Percentiles rank a stretch among this genome's conserved stretches.
phyloP scores from a whole-genome alignment of 768 basidiomycete species.

The Serpula lacrymans region DNA sequence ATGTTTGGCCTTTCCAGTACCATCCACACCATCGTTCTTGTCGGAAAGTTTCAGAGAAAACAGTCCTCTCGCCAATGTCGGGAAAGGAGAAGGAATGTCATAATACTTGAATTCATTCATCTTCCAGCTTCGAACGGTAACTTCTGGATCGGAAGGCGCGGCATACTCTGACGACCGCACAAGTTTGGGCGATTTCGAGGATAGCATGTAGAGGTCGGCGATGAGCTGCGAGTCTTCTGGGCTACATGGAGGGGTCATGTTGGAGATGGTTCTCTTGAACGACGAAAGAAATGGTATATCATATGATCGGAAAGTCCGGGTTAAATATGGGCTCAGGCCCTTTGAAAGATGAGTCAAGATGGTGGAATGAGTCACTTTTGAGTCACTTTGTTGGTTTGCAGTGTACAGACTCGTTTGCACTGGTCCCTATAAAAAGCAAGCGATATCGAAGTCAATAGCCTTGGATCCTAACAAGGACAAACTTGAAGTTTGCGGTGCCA shows the following conservation, averaged over 20 bases:
- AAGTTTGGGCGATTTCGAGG: conserved; percentile 59
- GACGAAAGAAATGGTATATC: conserved; percentile 5
- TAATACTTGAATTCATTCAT: conserved; percentile 98
- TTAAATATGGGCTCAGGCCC: conserved; percentile 13
- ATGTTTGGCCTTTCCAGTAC: conserved; percentile 24
- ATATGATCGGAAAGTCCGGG: conserved; percentile 2
- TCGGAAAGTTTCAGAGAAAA: conserved; percentile 60
- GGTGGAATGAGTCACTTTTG: conserved; percentile 5
- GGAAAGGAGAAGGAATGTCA: conserved; percentile 85
- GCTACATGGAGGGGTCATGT: conserved; percentile 23
- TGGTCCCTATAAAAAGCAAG: no score
- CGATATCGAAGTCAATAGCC: background rate
- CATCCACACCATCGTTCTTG: conserved; percentile 25
- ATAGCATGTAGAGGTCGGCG: conserved; percentile 46
- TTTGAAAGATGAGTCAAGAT: conserved; percentile 3
- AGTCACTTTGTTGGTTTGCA: background rate
- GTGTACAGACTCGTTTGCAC: no score
- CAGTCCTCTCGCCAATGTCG: conserved; percentile 90
- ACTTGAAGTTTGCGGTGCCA: no score
- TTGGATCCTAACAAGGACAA: conserved; percentile 1
- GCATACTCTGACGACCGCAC: conserved; percentile 55
- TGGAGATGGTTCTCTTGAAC: conserved; percentile 3
- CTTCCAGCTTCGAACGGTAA: conserved; percentile 83
- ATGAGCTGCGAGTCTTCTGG: conserved; percentile 60
- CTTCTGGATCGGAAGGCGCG: conserved; percentile 53